Conservation (phyloP, 352 stramenopile species). For the Globisporangium nodosum region DNA sequence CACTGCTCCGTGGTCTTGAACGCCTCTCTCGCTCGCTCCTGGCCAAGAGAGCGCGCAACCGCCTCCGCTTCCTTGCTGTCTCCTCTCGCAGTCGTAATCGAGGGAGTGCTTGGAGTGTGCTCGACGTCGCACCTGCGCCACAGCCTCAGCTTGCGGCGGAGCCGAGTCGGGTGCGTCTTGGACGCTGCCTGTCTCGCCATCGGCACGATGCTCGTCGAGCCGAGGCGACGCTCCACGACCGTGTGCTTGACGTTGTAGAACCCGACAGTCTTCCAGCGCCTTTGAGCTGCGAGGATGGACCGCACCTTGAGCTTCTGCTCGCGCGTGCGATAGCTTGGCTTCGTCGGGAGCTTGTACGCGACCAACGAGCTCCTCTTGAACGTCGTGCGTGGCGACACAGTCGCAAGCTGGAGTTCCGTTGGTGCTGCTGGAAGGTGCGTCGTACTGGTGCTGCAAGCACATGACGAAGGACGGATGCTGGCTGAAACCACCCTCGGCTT, state of each 20-base stretch:
- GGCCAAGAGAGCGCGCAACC: not conserved
- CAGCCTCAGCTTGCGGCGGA: slow-evolving; percentile 1
- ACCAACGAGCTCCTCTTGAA: not conserved
- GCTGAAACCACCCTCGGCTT: slow-evolving; percentile 13
- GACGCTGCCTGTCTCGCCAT: slow-evolving; percentile 12
- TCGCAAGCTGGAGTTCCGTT: too few species aligned
- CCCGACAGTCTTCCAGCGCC: slow-evolving; percentile 15
- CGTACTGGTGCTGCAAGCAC: not conserved
- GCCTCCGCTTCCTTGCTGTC: not conserved
- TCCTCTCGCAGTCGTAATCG: too few species aligned
- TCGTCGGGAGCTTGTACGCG: slow-evolving; percentile 5
- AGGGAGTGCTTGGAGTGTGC: not conserved
- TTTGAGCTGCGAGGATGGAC: slow-evolving; percentile 12
- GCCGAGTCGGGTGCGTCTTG: not conserved
- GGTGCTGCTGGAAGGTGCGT: too few species aligned
- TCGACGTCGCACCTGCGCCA: slow-evolving; percentile 3
- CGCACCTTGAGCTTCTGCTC: slow-evolving; percentile 24
- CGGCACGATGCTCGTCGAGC: slow-evolving; percentile 14
- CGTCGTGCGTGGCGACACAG: not conserved
- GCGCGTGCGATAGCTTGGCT: slow-evolving; percentile 19
- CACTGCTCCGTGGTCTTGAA: slow-evolving; percentile 13
- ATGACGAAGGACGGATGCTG: not conserved
- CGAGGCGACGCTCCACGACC: slow-evolving; percentile 23
- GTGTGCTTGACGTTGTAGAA: slow-evolving; percentile 18
- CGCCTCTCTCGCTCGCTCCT: not conserved